Conservation (phyloP, 1,284 basidiomycete genomes). For the Ganoderma lingzhi region DNA sequence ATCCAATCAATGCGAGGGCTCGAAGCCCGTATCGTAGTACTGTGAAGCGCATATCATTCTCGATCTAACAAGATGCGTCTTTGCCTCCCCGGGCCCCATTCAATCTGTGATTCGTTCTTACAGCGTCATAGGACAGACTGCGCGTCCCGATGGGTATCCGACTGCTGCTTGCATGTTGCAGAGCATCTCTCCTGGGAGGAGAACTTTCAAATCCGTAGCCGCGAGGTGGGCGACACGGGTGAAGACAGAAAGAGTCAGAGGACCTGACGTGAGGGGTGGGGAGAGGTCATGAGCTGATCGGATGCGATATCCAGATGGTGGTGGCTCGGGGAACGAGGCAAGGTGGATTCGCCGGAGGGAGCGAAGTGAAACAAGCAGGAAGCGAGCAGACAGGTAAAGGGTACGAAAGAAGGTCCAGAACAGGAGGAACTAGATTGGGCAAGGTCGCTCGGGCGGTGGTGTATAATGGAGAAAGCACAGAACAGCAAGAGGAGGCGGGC, state of each 20-base stretch:
- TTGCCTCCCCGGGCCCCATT: neutral
- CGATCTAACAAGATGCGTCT: slow-evolving; percentile 6
- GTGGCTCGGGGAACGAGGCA: slow-evolving; percentile 24
- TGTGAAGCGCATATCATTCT: neutral
- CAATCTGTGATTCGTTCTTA: neutral
- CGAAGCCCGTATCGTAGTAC: neutral
- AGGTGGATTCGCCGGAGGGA: slow-evolving; percentile 16
- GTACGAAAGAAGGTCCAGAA: slow-evolving; percentile 16
- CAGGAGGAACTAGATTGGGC: neutral
- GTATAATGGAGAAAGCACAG: neutral
- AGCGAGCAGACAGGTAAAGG: neutral
- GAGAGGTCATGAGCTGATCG: slow-evolving; percentile 31
- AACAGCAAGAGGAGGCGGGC: neutral
- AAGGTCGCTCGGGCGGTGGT: neutral
- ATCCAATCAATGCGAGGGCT: slow-evolving; percentile 1
- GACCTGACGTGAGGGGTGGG: neutral
- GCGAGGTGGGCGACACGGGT: neutral
- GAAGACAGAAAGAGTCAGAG: neutral
- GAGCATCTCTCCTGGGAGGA: neutral
- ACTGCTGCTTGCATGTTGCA: neutral
- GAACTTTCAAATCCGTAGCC: neutral
- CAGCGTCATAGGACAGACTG: neutral
- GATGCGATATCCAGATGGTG: slow-evolving; percentile 28
- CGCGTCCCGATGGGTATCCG: neutral
- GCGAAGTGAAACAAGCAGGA: neutral